These are phyloP conservation scores for Bondarzewia mesenterica DNA, from an alignment of 1,284 basidiomycete species.

Conservation along the genomic window DNA sequence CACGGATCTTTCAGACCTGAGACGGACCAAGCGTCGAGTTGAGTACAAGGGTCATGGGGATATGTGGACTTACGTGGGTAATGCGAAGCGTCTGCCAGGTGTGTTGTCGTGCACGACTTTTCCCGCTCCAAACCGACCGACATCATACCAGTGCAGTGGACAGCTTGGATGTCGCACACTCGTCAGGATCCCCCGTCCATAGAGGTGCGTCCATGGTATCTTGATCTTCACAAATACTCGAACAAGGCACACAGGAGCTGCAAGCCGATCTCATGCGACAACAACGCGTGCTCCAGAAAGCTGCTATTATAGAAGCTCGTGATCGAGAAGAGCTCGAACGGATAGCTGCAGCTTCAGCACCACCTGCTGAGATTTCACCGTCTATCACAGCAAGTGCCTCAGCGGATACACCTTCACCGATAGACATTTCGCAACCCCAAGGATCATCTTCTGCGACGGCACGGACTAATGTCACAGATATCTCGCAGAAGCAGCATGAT, in stretches of 20 bases:
- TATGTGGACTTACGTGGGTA: no score
- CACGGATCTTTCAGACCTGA: no score
- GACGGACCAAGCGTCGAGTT: no score
- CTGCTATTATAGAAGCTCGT: slow-evolving; percentile 15
- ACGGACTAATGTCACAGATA: no score
- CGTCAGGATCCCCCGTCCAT: slow-evolving; percentile 16
- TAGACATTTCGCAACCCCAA: no score
- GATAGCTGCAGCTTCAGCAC: slow-evolving; percentile 1
- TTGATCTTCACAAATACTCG: background rate
- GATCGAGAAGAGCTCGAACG: slow-evolving; percentile 17
- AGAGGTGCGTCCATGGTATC: slow-evolving; percentile 11
- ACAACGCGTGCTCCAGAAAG: slow-evolving; percentile 16
- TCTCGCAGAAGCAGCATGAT: background rate
- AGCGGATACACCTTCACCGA: no score
- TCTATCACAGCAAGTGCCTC: no score
- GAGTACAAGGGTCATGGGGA: no score
- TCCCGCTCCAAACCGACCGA: background rate
- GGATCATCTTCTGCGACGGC: no score
- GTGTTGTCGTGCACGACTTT: background rate
- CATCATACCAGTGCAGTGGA: slow-evolving; percentile 19
- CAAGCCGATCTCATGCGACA: slow-evolving; percentile 16
- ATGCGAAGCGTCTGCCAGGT: no score
- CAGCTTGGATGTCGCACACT: slow-evolving; percentile 21
- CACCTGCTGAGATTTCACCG: background rate
- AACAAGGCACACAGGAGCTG: slow-evolving; percentile 15